Evolutionary conservation across 2,329 filamentous ascomycete species (phyloP), one percentile per base, ranked within the genome.

Genomic region (Cordyceps pruinosa): DNA sequence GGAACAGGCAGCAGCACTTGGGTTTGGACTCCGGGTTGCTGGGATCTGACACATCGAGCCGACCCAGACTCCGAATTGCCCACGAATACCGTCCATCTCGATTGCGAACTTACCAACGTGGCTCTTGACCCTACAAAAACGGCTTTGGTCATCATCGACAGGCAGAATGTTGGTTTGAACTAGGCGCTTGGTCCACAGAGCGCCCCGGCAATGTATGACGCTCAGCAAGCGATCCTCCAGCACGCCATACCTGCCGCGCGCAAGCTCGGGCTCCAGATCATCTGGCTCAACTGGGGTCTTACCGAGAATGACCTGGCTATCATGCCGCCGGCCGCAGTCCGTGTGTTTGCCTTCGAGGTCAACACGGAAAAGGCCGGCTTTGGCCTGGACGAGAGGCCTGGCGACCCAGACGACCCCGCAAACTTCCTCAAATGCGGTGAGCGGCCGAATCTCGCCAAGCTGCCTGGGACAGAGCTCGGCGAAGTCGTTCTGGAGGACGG

Each of bases 391-490:
- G 35, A 39, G 9, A 17, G 37, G n/a, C 5, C 8, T n/a, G n/a
- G 37, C 37, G 37, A 41, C 37, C 37, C 37, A 21, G n/a, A 41
- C 37, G 37, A 41, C 12, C 37, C 37, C n/a, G 37, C 37, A 6
- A 41, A 41, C 37, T 41, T 41, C n/a, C 17, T 41, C 37, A 21
- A 41, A 10, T 41, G 37, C 37, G 37, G 37, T n/a, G 37, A 41
- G 37, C 37, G 37, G n/a, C n/a, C 37, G 10, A 19, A 41, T 41
- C 37, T 41, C 17, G 17, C n/a, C n/a, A 41, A 41, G n/a, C 17
- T 41, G 6, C 37, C 37, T 26, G 50, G 50, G 7, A 42, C 69
- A 21, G 78, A 79, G 37, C 70, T 80, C 13, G 78, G 78, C 3
- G 61, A 63, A 8, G 69, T 72, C 5, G 67, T 68, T 53, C 50